phyloP scores from a whole-genome alignment of 2,329 filamentous ascomycete species.

The Xylogone sp. region DNA sequence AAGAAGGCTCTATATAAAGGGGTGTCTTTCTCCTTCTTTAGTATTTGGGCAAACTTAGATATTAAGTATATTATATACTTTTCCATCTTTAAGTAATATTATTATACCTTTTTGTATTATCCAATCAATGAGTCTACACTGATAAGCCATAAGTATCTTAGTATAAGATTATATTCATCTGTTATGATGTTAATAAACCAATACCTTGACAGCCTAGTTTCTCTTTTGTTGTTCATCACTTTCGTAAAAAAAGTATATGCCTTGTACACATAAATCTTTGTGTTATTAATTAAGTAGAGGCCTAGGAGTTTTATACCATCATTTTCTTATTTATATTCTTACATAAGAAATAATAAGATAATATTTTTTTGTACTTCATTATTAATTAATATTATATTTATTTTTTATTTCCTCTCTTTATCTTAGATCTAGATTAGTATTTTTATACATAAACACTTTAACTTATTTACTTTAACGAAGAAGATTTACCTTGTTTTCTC shows the following conservation, averaged over 20 bases:
- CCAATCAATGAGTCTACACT: neutral
- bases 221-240: neutral
- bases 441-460: neutral
- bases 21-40: neutral
- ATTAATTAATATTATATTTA: neutral
- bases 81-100: neutral
- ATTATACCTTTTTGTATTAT: neutral
- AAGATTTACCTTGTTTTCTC: neutral
- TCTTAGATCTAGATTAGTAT: neutral
- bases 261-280: neutral
- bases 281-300: neutral
- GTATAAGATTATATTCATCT: neutral
- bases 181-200: neutral
- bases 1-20: neutral
- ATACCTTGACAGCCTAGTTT: neutral
- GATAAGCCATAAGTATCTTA: neutral
- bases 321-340: neutral
- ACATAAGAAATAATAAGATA: neutral
- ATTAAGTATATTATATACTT: neutral
- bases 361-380: neutral
- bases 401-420: neutral
- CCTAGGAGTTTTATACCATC: neutral
- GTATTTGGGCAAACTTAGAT: neutral
- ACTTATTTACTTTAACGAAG: too few relatives aligned
- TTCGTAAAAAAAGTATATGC: neutral